Evolutionary conservation across 2,329 filamentous ascomycete species (phyloP), one percentile per base, ranked within the genome.

Genomic region (Huntiella abstrusa): DNA sequence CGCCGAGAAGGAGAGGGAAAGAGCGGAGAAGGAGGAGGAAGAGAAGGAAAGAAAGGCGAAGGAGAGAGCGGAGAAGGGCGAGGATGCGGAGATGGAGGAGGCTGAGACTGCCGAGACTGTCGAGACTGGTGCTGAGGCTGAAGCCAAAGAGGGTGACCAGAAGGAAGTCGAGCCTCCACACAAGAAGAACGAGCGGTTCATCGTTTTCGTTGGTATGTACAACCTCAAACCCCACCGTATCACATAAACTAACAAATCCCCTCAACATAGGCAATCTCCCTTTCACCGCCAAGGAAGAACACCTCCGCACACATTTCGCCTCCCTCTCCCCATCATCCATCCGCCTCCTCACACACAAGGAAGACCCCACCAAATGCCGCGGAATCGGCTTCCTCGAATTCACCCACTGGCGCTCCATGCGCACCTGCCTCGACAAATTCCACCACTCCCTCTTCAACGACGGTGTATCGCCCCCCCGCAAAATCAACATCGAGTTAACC

Each of bases 311-410:
- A 49, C 87, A 95, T 66, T 95, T 95, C 60, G 70, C 76, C 37
- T 76, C 81, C 51, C 73, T 94, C 52, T 64, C 74, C 43, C 84
- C 84, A 6, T 69, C 65, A 45, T 70, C 72, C 2, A 69, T 91
- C 43, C 83, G 88, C 16, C 77, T 84, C 51, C 74, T 83, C 41
- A 83, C 77, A 45, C 72, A 82, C 55, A 75, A 76, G 53, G 65
- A 66, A 46, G 67, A 75, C 52, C 69, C 72, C 10, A 68, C 66
- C 46, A 74, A 77, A 53, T 80, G 75, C 56, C 80, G 80, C 54
- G 83, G 85, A 33, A 80, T 82, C 55, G 85, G 83, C 4, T 93
- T 95, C 61, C 68, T 96, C 54, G 88, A 96, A 62, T 96, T 95
- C 58, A 77, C 77, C 52, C 72, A 77, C 54, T 92, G 79, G 63